phyloP scores from a whole-genome alignment of 345 rosid genomes.

The Kandelia obovata region DNA sequence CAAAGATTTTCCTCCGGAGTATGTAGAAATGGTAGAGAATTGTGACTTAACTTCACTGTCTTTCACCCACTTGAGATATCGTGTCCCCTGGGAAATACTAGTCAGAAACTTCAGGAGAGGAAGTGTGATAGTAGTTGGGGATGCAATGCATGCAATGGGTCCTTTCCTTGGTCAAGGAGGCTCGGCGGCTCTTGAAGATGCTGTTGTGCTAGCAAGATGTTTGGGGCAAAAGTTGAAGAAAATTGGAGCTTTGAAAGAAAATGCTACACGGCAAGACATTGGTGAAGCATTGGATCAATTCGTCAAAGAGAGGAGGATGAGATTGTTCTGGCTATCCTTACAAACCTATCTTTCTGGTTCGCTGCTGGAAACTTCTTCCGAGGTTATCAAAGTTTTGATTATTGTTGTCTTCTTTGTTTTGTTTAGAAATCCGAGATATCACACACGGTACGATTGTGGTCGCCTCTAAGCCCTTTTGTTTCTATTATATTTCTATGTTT shows the following conservation, averaged over 20 bases:
- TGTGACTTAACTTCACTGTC: slow-evolving; percentile 34
- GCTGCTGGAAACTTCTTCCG: neutral
- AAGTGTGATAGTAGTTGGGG: slow-evolving; percentile 48
- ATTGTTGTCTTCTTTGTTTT: neutral
- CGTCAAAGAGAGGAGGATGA: slow-evolving; percentile 38
- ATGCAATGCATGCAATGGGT: slow-evolving; percentile 53
- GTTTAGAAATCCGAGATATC: neutral
- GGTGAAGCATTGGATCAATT: slow-evolving; percentile 40
- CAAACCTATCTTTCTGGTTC: neutral
- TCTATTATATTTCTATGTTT: too few species aligned
- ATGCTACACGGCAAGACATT: neutral
- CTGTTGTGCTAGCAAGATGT: slow-evolving; percentile 49
- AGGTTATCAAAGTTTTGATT: neutral
- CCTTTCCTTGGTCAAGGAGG: slow-evolving; percentile 56
- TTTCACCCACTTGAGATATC: slow-evolving; percentile 39
- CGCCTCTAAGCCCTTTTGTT: neutral
- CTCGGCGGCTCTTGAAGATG: slow-evolving; percentile 47
- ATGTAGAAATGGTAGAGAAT: slow-evolving; percentile 35
- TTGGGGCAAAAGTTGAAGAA: slow-evolving; percentile 24
- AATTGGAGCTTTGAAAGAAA: neutral
- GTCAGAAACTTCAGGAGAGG: slow-evolving; percentile 37
- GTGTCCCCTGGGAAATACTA: slow-evolving; percentile 39
- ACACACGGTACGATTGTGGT: slow-evolving; percentile 6
- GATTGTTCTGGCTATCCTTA: slow-evolving; percentile 19
- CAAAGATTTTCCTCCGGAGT: slow-evolving; percentile 35